phyloP scores from a whole-genome alignment of 2,329 filamentous ascomycete genomes.

The Rhynchosporium graminicola region DNA sequence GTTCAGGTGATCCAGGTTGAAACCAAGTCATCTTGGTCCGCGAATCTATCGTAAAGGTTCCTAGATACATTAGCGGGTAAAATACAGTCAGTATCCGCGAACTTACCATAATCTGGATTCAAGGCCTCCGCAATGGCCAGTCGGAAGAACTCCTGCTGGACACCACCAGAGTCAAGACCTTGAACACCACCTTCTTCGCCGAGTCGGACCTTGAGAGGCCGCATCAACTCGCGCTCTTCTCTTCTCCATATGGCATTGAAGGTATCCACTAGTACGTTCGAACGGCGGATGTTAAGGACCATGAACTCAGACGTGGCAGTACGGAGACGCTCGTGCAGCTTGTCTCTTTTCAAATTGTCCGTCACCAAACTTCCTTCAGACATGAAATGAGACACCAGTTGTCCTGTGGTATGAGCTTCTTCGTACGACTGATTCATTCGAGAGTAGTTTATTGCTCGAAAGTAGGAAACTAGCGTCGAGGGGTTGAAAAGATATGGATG shows the following conservation, averaged over 20 bases:
- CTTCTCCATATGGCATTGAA: constrained; percentile 90
- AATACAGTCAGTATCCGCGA: not conserved
- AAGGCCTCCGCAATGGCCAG: constrained; percentile 79
- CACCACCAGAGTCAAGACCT: constrained; percentile 89
- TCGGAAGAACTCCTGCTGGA: constrained; percentile 95
- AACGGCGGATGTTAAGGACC: constrained; percentile 67
- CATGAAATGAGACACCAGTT: constrained; percentile 55
- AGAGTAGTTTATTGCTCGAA: constrained; percentile 84
- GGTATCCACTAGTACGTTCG: constrained; percentile 69
- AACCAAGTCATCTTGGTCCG: constrained; percentile 86
- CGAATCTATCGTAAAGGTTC: constrained; percentile 76
- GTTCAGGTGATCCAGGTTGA: constrained; percentile 76
- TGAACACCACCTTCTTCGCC: constrained; percentile 82
- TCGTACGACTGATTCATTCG: constrained; percentile 82
- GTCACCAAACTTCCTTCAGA: constrained; percentile 56
- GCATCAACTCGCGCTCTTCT: constrained; percentile 76
- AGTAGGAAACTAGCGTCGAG: constrained; percentile 74
- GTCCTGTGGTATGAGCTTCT: constrained; percentile 60
- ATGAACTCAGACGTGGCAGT: constrained; percentile 71
- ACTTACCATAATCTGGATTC: constrained; percentile 68
- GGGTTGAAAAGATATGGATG: constrained; percentile 79
- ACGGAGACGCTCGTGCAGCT: constrained; percentile 63
- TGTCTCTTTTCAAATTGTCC: constrained; percentile 58
- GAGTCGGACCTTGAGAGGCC: constrained; percentile 85
- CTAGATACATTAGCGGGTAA: constrained; percentile 35